Conservation (phyloP, 108 stramenopile species). For the Skeletonema grethae region DNA sequence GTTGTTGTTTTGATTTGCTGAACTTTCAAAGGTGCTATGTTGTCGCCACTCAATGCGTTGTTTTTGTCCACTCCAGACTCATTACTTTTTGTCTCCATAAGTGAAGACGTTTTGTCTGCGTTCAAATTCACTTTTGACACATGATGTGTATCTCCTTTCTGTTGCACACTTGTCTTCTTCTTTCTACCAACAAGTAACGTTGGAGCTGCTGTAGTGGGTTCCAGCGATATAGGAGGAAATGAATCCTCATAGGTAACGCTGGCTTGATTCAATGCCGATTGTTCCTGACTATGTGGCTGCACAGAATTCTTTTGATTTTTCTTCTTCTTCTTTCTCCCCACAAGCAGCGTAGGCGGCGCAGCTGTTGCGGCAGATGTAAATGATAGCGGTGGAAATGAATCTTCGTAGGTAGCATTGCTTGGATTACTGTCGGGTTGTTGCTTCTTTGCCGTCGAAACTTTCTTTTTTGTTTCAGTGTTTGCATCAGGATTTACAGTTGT, state of each 20-base stretch:
- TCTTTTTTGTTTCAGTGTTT: neutral
- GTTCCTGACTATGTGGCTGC: neutral
- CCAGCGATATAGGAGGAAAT: neutral
- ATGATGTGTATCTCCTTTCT: neutral
- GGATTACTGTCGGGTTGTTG: neutral
- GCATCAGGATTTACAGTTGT: neutral
- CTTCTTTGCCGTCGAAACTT: neutral
- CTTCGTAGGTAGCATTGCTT: constrained; percentile 32
- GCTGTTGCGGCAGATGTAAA: constrained; percentile 10
- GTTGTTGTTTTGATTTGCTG: neutral
- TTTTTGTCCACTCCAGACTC: neutral
- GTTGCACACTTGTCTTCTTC: constrained; percentile 4
- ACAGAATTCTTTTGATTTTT: neutral
- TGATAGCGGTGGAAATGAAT: constrained; percentile 54
- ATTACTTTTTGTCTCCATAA: neutral
- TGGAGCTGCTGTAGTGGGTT: neutral
- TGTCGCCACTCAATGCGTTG: neutral
- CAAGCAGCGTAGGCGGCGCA: constrained; percentile 28
- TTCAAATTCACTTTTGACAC: constrained; percentile 3
- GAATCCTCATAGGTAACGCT: neutral
- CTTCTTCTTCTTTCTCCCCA: constrained; percentile 42
- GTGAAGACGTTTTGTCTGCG: neutral
- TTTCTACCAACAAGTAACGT: constrained; percentile 9
- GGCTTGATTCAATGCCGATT: neutral
- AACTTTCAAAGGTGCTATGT: neutral